Evolutionary conservation across 345 rosid species (phyloP), one percentile per base, ranked within the genome.

Genomic region (Linum trigynum): DNA sequence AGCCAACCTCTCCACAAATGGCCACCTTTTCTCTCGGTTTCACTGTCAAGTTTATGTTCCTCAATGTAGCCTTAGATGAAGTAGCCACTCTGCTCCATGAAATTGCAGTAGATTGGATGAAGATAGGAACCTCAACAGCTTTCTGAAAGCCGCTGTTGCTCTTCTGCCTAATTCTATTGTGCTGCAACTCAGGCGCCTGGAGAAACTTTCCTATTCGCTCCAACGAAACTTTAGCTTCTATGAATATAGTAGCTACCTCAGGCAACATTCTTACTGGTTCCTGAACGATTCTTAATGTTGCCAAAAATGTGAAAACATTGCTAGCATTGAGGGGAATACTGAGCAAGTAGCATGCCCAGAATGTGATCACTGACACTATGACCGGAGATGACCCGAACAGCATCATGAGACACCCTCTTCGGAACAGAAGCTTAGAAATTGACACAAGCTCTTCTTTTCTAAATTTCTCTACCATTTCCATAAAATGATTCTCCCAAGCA

Each of bases 1-100:
- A 81, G 23, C 90, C 87, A 43, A 85, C 85, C 63, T 83, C 85
- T 51, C 87, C 90, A 68, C 87, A 85, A n/a, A 80, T 74, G 0
- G 89, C 86, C 16, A 84, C 69, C 59, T 82, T 82, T 57, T 78
- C 79, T 12, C 80, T 80, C 42, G 40, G 64, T 67, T 61, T 71
- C 39, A 74, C 78, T 8, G n/a, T 62, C 69, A 85, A 50, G 48
- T 75, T 66, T 42, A 85, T 71, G 63, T 75, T 68, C 66, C 68
- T 73, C 55, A 82, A 38, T 17, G 84, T 65, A 2, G 84, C 57
- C 70, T 39, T 81, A 7, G 65, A 61, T 14, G 62, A 62, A 59
- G 79, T 16, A 23, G 32, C 32, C 45, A 70, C 40, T 23, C 38
- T 15, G 4, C 71, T 82, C 87, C 90, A 85, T 2, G 83, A 85